Base-by-base conservation (phyloP, 139 green algal genomes). In the Chlamydomonas incerta region DNA sequence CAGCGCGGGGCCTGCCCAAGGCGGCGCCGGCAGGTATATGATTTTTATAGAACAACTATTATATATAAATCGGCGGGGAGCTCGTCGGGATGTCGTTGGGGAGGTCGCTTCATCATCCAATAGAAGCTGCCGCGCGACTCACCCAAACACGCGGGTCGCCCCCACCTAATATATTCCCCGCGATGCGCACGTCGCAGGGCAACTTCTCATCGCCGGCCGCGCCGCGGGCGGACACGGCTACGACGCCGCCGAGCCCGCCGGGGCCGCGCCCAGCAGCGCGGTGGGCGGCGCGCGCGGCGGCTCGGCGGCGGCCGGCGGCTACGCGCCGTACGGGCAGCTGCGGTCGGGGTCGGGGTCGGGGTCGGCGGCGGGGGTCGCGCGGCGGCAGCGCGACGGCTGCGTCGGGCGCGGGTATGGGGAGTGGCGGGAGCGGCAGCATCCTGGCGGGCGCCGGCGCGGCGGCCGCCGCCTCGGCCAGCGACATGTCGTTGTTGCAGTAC, bases 401-500 rank as follows among this genome's bases (percentile, higher is more conserved):
- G 6, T 13, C 6, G 6, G 41, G 41, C 41, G 41, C 41, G 6
- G 41, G 6, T 8, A 50, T 50, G 41, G 41, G 41, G 41, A 50
- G 41, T 50, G 6, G 5, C n/a, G n/a, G n/a, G 1, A 1, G 29
- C 10, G 69, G 23, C 63, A 70, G 63, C 63, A 70, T 70, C 63
- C 63, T 70, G 23, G 35, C 69, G 37, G 37, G 29, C 23, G 69
- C 69, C 9, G 66, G 3, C 10, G 33, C 34, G 33, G 67, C 67
- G 33, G 67, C 33, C 0, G 20, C 41, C 3, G 50, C 41, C 41
- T 50, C 41, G 6, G 41, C 41, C 41, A 13, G 10, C 29, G 81
- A 90, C 74, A 83, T 88, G 86, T 90, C 86, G 37, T 65, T 90
- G 28, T 55, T 86, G 80, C 86, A 90, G 71, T 90, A 90, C 72